phyloP scores from a whole-genome alignment of 1,139 yeast genomes.

The Yamadazyma conglobata region DNA sequence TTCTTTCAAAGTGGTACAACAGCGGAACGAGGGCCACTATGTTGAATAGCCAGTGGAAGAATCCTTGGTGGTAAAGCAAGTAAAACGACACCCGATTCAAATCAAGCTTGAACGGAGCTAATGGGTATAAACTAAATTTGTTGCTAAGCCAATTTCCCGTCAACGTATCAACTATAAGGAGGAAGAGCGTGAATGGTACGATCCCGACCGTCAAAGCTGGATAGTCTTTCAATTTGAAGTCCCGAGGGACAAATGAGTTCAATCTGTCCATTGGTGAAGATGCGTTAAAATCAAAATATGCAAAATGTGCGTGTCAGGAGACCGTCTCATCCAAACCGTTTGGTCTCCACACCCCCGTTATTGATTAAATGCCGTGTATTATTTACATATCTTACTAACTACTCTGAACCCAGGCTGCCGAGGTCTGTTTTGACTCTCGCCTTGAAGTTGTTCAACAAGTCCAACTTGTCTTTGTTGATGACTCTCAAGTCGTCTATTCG shows the following conservation, averaged over 20 bases:
- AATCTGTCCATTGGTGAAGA: slow-evolving; percentile 3
- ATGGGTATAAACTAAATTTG: slow-evolving; percentile 45
- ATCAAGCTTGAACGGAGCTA: slow-evolving; percentile 54
- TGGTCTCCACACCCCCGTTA: too few species aligned
- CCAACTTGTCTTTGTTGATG: slow-evolving; percentile 25
- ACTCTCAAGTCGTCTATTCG: slow-evolving; percentile 24
- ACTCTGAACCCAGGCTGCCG: too few species aligned
- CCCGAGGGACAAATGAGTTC: neutral
- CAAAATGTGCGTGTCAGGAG: too few species aligned
- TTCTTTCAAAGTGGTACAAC: slow-evolving; percentile 64
- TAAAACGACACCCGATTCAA: slow-evolving; percentile 69
- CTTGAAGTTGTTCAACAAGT: slow-evolving; percentile 22
- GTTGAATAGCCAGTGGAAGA: slow-evolving; percentile 65
- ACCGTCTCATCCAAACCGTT: too few species aligned
- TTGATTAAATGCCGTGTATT: too few species aligned
- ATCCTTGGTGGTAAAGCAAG: slow-evolving; percentile 62
- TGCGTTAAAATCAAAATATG: too few species aligned
- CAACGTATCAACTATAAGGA: slow-evolving; percentile 30
- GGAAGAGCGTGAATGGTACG: slow-evolving; percentile 47
- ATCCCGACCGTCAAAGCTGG: slow-evolving; percentile 73
- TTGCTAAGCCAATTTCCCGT: slow-evolving; percentile 16
- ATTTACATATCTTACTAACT: too few species aligned
- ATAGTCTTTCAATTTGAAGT: slow-evolving; percentile 11
- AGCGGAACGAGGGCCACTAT: slow-evolving; percentile 57
- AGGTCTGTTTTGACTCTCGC: slow-evolving; percentile 13